phyloP scores from a whole-genome alignment of 495 filamentous ascomycete genomes.

The Penicillium arizonense region DNA sequence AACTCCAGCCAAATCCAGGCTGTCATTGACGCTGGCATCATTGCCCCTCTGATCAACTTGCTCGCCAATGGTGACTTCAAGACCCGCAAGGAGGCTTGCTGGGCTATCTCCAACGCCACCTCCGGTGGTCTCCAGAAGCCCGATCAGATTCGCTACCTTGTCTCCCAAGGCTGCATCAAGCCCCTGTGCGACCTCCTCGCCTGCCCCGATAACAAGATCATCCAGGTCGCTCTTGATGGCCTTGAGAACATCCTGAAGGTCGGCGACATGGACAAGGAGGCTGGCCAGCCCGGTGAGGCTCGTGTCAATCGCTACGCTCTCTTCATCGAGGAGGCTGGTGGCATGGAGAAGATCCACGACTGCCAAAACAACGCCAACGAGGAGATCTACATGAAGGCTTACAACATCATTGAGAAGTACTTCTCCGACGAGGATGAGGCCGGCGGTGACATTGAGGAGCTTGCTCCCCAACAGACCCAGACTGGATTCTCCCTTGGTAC shows the following conservation, averaged over 20 bases:
- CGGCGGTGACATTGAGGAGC: constrained; percentile 68
- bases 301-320: constrained; percentile 95
- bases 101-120: constrained; percentile 99
- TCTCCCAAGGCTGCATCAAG: constrained; percentile 91
- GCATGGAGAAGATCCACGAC: constrained; percentile 99
- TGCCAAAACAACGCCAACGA: constrained; percentile 99
- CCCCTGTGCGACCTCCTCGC: constrained; percentile 93
- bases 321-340: constrained; percentile 97
- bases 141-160: constrained; percentile 95
- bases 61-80: constrained; percentile 97
- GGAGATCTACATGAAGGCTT: constrained; percentile 99
- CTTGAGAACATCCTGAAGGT: constrained; percentile 99
- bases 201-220: constrained; percentile 99
- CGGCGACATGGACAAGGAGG: constrained; percentile 96
- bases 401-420: constrained; percentile 99
- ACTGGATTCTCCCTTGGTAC: constrained; percentile 84
- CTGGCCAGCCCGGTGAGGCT: constrained; percentile 62
- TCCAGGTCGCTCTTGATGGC: constrained; percentile 97
- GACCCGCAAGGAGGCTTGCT: constrained; percentile 99
- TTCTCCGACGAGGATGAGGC: constrained; percentile 98
- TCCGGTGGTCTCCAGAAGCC: constrained; percentile 98
- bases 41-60: constrained; percentile 92
- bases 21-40: constrained; percentile 95
- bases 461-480: constrained; percentile 66
- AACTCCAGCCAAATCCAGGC: constrained; percentile 98